Evolutionary conservation across 345 rosid genomes (phyloP).

Genomic region (Firmiana major): DNA sequence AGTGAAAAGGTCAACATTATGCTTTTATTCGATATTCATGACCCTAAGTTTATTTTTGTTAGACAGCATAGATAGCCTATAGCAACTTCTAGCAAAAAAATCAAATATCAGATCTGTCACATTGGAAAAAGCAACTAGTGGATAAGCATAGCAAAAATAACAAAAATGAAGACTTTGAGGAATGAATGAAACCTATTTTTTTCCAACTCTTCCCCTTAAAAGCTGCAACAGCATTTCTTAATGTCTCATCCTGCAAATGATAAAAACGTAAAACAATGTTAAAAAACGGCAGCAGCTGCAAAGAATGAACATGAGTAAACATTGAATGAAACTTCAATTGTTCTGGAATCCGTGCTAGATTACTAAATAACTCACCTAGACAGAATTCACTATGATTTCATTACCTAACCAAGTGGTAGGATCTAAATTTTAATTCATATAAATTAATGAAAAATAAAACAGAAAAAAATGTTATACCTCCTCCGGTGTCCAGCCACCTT

Average conservation of each 20-base stretch:
- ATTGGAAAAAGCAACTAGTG: neutral
- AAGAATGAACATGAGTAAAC: neutral
- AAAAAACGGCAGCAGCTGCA: neutral
- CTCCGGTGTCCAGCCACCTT: conserved; percentile 97
- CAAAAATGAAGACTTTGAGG: conserved; percentile 7
- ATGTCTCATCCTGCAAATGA: conserved; percentile 71
- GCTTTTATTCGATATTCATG: neutral
- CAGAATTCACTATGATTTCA: neutral
- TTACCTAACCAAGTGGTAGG: neutral
- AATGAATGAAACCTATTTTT: conserved; percentile 58
- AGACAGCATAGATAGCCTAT: neutral
- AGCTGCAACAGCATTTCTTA: conserved; percentile 69
- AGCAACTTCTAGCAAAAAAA: neutral
- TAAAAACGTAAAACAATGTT: neutral
- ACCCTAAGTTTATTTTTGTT: neutral
- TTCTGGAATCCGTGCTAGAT: neutral
- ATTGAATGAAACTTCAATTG: neutral
- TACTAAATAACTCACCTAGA: neutral
- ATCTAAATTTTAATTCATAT: neutral
- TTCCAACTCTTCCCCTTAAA: conserved; percentile 87
- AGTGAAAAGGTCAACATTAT: neutral
- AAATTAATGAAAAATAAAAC: neutral
- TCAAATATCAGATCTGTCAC: neutral
- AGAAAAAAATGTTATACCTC: conserved; percentile 47
- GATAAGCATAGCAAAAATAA: neutral